phyloP scores from a whole-genome alignment of 192 early-diverging fungal genomes.

The Umbelopsis vinacea region DNA sequence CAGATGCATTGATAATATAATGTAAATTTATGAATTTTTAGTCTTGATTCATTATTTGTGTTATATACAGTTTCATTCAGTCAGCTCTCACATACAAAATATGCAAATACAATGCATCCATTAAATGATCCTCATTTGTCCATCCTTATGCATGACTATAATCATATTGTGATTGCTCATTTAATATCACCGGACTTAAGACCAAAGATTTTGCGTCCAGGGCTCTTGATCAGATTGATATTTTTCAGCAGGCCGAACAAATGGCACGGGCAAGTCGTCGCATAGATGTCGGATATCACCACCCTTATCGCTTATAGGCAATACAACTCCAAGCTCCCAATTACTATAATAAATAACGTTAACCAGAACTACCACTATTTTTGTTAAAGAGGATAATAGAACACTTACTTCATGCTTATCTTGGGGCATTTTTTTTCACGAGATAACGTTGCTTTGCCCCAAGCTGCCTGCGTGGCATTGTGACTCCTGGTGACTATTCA shows the following conservation, averaged over 20 bases:
- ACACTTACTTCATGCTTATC: constrained; percentile 35
- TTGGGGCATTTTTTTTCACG: constrained; percentile 29
- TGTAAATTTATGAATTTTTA: background rate
- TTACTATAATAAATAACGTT: constrained; percentile 27
- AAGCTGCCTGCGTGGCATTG: constrained; percentile 36
- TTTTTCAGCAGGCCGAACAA: constrained; percentile 28
- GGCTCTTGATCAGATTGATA: constrained; percentile 30
- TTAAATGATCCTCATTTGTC: no score
- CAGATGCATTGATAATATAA: background rate
- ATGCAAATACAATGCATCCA: no score
- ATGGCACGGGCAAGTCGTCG: constrained; percentile 33
- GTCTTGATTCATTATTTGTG: background rate
- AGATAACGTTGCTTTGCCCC: constrained; percentile 31
- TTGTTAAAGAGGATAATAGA: no score
- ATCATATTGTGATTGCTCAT: no score
- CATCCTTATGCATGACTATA: no score
- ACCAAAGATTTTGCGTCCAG: constrained; percentile 34
- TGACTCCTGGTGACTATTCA: constrained; percentile 27
- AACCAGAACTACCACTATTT: background rate
- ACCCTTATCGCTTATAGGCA: constrained; percentile 27
- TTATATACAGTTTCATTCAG: background rate
- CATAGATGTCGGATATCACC: background rate
- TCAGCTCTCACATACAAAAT: no score
- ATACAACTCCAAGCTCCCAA: constrained; percentile 46
- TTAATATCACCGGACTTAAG: background rate